Evolutionary conservation across 495 filamentous ascomycete genomes (phyloP), one percentile per base, ranked within the genome.

Genomic region (Penicillium cinerascens): DNA sequence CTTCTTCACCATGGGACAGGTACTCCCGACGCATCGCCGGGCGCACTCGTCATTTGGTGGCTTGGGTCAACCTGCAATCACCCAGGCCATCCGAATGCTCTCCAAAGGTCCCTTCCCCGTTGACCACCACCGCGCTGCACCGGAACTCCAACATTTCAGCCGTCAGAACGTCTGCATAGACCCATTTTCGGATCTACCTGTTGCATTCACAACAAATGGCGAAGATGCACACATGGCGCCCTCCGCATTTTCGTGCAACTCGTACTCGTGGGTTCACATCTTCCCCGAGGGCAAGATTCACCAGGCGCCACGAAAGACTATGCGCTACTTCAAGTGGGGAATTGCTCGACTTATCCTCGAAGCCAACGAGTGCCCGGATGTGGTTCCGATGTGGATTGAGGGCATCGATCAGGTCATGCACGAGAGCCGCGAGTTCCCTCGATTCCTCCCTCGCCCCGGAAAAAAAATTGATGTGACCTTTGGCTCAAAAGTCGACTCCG

Each of bases 311-410:
- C 67, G 77, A 26, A 83, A 85, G 55, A 82, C 83, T 33, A 86
- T 97, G 81, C 87, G 92, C 10, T 98, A 98, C 73, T 96, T 96
- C 81, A 95, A 93, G 68, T 98, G 93, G 93, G 93, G 93, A 6
- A 74, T 97, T 6, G 87, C 92, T 4, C 82, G 93, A 1, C 73
- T 96, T 35, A 92, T 98, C 45, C 78, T 98, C 9, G 93, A 98
- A 66, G 74, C 86, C 42, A 87, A 89, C 22, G 87, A 87, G 25
- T 81, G 83, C 39, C 93, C 93, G 1, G 86, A 89, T 47, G 74
- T 98, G 0, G 75, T 98, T n/a, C 91, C 93, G 7, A 89, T 98
- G 68, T 98, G 92, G 78, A 83, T 97, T 47, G 87, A 95, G 54
- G 93, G 93, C 21, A 83, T 88, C 20, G 86, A 97, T 48, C 63